phyloP scores from a whole-genome alignment of 202 grass and related monocot species.

The Thinopyrum obtusiflorum region DNA sequence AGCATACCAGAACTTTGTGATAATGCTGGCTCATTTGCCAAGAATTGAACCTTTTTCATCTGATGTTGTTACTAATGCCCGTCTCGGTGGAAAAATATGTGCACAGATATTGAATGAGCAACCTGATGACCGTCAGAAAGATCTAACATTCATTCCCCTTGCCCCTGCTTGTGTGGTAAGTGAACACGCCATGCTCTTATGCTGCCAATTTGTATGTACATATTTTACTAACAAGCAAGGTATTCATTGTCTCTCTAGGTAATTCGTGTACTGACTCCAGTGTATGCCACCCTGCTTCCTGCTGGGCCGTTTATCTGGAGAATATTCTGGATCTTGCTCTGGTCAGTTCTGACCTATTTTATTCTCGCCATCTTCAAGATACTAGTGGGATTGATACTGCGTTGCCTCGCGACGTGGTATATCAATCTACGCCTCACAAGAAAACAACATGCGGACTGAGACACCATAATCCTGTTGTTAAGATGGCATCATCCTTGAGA shows the following conservation, averaged over 20 bases:
- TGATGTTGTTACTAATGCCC: not conserved
- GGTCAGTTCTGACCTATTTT: conserved; percentile 79
- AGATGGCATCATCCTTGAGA: not conserved
- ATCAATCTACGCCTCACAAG: conserved; percentile 71
- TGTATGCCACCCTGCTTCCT: conserved; percentile 81
- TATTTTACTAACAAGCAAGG: conserved; percentile 13
- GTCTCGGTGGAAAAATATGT: conserved; percentile 8
- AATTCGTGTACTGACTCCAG: conserved; percentile 67
- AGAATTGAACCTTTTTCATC: not conserved
- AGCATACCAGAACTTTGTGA: not conserved
- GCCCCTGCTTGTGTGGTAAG: conserved; percentile 91
- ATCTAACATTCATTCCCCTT: conserved; percentile 92
- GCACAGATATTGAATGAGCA: conserved; percentile 89
- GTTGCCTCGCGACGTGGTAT: conserved; percentile 80
- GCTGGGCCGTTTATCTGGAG: conserved; percentile 69
- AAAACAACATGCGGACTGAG: conserved; percentile 92
- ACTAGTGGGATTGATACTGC: conserved; percentile 71
- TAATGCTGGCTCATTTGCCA: not conserved
- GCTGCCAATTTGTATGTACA: conserved; percentile 14
- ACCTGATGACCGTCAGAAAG: conserved; percentile 73
- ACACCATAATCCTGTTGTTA: not conserved
- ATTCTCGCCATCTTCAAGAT: conserved; percentile 91
- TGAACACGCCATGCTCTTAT: not conserved
- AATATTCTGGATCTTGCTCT: conserved; percentile 74
- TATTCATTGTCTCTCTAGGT: conserved; percentile 48